A percentile compares a stretch with the other conserved stretches of the same genome.
These are phyloP conservation scores for Leishmania braziliensis DNA, from an alignment of 208 protist species.

Conservation along the genomic window DNA sequence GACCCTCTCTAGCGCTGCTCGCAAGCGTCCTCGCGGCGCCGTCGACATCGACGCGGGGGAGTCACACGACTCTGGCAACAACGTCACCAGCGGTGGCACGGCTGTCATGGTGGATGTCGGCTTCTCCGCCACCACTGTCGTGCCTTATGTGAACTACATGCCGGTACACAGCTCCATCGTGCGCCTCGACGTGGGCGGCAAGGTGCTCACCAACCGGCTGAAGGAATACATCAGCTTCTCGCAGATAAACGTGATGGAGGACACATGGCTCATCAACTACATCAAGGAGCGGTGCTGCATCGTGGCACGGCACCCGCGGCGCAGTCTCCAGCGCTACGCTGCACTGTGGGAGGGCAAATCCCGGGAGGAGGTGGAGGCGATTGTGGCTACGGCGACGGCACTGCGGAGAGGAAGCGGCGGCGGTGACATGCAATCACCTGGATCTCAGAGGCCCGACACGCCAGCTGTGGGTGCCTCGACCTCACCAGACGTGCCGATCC, in stretches of 20 bases:
- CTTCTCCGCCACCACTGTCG: slow-evolving; percentile 73
- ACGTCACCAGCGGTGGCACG: not conserved
- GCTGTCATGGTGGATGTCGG: slow-evolving; percentile 76
- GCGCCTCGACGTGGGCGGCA: slow-evolving; percentile 75
- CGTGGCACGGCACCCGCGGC: slow-evolving; percentile 30
- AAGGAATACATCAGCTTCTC: slow-evolving; percentile 80
- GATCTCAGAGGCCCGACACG: not conserved
- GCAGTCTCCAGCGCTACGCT: slow-evolving; percentile 10
- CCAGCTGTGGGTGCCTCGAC: not conserved
- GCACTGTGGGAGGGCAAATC: slow-evolving; percentile 8
- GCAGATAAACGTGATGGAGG: slow-evolving; percentile 80
- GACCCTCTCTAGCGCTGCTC: not conserved
- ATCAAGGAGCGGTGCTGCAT: slow-evolving; percentile 76
- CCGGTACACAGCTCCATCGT: slow-evolving; percentile 65
- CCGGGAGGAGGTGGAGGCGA: slow-evolving; percentile 14
- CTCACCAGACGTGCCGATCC: slow-evolving; percentile 23
- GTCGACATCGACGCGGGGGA: not conserved
- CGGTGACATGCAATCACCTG: not conserved
- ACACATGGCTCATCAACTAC: slow-evolving; percentile 84
- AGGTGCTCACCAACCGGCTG: slow-evolving; percentile 78
- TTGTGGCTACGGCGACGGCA: not conserved
- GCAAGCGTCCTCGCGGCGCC: slow-evolving; percentile 13
- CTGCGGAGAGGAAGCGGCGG: not conserved
- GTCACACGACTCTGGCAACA: not conserved
- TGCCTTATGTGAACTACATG: slow-evolving; percentile 75